Conservation (phyloP, 1,139 yeast species). For the Arxiozyma slooffiae region DNA sequence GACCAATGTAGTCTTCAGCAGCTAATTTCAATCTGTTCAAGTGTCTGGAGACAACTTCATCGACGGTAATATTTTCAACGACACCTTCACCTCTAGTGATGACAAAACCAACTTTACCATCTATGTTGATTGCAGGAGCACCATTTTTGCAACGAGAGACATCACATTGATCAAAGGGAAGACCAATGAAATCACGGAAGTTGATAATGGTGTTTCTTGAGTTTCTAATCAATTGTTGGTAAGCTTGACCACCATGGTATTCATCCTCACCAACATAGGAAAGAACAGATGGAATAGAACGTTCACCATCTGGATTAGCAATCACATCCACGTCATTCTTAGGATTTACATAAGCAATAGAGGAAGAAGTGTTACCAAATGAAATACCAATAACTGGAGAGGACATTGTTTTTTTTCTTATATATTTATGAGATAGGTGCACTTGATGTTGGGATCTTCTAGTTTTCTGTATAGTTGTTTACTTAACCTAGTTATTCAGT, state of each 20-base stretch:
- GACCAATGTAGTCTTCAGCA: conserved; percentile 88
- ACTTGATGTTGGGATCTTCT: not conserved
- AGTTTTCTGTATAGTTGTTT: not conserved
- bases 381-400: conserved; percentile 82
- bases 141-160: conserved; percentile 25
- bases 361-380: conserved; percentile 91
- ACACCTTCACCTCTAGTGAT: conserved; percentile 38
- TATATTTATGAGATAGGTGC: not conserved
- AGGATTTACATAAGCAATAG: conserved; percentile 76
- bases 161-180: conserved; percentile 60
- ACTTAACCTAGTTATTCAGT: not conserved
- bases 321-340: conserved; percentile 88
- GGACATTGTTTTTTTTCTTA: conserved; percentile 11
- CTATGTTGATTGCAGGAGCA: conserved; percentile 60
- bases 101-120: conserved; percentile 64
- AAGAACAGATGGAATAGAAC: conserved; percentile 86
- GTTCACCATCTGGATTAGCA: conserved; percentile 98
- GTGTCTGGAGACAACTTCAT: conserved; percentile 77
- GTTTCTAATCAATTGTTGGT: conserved; percentile 85
- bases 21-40: conserved; percentile 72
- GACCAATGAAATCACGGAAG: conserved; percentile 89
- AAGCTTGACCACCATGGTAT: conserved; percentile 95
- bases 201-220: conserved; percentile 77
- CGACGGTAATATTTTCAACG: conserved; percentile 48
- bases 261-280: conserved; percentile 92